These are phyloP conservation scores for Boletellus emodensis DNA, from an alignment of 768 basidiomycete genomes.

Conservation along the genomic window DNA sequence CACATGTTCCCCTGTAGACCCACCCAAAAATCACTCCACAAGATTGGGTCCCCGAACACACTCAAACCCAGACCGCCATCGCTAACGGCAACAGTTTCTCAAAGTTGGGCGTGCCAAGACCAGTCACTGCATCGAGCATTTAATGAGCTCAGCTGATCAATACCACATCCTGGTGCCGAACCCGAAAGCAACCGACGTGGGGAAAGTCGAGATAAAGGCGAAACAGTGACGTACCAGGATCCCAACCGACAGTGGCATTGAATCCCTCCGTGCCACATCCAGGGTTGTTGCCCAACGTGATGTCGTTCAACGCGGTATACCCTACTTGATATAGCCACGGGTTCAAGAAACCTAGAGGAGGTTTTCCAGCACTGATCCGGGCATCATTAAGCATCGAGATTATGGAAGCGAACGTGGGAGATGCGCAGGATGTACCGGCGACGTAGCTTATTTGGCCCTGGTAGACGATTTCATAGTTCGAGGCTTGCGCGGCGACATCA, in stretches of 20 bases:
- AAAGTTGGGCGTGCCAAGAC: slow-evolving; percentile 54
- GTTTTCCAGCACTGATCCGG: slow-evolving; percentile 39
- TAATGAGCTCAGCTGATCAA: too few relatives aligned
- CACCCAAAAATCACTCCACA: too few relatives aligned
- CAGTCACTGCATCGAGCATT: slow-evolving; percentile 39
- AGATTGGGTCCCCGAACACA: too few relatives aligned
- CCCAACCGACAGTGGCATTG: slow-evolving; percentile 58
- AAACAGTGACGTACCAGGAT: slow-evolving; percentile 42
- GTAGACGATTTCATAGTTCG: slow-evolving; percentile 46
- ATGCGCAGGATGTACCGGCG: slow-evolving; percentile 61
- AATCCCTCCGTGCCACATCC: slow-evolving; percentile 65
- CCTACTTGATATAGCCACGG: slow-evolving; percentile 47
- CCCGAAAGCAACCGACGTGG: not conserved
- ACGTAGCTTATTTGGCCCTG: slow-evolving; percentile 37
- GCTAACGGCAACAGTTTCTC: slow-evolving; percentile 42
- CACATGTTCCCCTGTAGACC: too few relatives aligned
- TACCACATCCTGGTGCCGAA: too few relatives aligned
- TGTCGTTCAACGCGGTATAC: slow-evolving; percentile 46
- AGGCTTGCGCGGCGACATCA: slow-evolving; percentile 62
- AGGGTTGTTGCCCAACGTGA: slow-evolving; percentile 52
- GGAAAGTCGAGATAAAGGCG: not conserved
- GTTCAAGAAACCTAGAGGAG: slow-evolving; percentile 63
- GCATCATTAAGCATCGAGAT: slow-evolving; percentile 65
- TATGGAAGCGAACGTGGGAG: slow-evolving; percentile 63
- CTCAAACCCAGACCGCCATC: too few relatives aligned